A percentile compares a stretch with the other conserved stretches of the same genome.
phyloP scores from a whole-genome alignment of 495 filamentous ascomycete species.

The Aspergillus coremiiformis region DNA sequence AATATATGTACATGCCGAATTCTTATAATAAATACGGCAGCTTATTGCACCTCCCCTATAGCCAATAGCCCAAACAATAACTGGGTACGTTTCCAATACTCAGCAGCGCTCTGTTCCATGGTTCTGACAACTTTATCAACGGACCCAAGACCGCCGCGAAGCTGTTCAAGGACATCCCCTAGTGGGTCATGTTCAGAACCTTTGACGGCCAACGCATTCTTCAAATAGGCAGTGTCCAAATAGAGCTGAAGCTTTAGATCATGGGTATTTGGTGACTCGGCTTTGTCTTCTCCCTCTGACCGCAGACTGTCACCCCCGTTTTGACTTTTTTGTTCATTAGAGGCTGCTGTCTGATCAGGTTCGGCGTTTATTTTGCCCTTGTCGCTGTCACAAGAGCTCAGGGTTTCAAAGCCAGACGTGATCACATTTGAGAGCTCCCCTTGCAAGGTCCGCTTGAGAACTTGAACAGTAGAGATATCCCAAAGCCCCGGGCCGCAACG shows the following conservation, averaged over 20 bases:
- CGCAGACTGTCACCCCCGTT: slow-evolving; percentile 1
- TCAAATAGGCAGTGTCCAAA: slow-evolving; percentile 69
- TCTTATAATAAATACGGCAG: not conserved
- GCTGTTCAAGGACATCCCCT: slow-evolving; percentile 34
- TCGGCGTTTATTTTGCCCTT: slow-evolving; percentile 8
- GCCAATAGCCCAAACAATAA: slow-evolving; percentile 61
- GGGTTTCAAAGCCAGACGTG: slow-evolving; percentile 16
- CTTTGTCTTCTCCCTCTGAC: slow-evolving; percentile 1
- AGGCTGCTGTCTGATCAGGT: not conserved
- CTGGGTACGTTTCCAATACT: slow-evolving; percentile 75
- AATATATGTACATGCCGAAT: not conserved
- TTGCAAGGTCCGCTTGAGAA: slow-evolving; percentile 52
- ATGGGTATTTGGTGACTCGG: slow-evolving; percentile 17
- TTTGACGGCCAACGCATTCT: slow-evolving; percentile 31
- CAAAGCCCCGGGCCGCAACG: slow-evolving; percentile 70
- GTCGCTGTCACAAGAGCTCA: slow-evolving; percentile 11
- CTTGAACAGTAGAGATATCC: slow-evolving; percentile 60
- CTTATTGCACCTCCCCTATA: slow-evolving; percentile 2
- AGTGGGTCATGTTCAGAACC: slow-evolving; percentile 32
- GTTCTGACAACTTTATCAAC: slow-evolving; percentile 38
- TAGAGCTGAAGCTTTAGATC: slow-evolving; percentile 65
- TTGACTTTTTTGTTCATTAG: slow-evolving; percentile 3
- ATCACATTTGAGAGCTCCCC: slow-evolving; percentile 22
- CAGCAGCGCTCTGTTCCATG: slow-evolving; percentile 50
- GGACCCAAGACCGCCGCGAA: slow-evolving; percentile 41